These are phyloP conservation scores for Emergomyces orientalis DNA, from an alignment of 2,329 filamentous ascomycete genomes.

Conservation along the genomic window DNA sequence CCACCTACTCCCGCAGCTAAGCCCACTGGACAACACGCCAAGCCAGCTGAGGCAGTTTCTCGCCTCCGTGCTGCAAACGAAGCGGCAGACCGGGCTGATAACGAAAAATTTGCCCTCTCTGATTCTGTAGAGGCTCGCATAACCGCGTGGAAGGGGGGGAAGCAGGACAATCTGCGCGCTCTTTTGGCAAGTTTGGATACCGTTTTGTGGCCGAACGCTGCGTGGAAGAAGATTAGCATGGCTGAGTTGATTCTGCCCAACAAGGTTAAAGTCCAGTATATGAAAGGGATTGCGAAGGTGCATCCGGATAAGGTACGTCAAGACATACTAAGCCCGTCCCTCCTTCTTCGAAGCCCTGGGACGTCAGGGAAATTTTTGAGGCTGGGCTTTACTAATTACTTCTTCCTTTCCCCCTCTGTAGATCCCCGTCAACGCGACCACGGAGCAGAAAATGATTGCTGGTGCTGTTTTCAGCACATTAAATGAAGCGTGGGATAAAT, in stretches of 20 bases:
- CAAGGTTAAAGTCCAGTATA: slow-evolving; percentile 95
- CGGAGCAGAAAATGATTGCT: slow-evolving; percentile 58
- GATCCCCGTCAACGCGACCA: slow-evolving; percentile 56
- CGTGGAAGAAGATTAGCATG: slow-evolving; percentile 95
- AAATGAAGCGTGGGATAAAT: slow-evolving; percentile 62
- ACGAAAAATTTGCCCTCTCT: slow-evolving; percentile 81
- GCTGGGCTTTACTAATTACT: slow-evolving; percentile 10
- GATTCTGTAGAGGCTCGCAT: slow-evolving; percentile 78
- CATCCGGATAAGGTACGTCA: slow-evolving; percentile 90
- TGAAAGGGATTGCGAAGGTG: slow-evolving; percentile 98
- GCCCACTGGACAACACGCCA: slow-evolving; percentile 30
- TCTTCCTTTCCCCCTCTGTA: slow-evolving; percentile 20
- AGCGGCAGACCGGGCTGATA: slow-evolving; percentile 75
- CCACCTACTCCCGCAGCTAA: slow-evolving; percentile 24
- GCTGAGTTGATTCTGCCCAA: slow-evolving; percentile 85
- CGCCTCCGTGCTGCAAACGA: slow-evolving; percentile 74
- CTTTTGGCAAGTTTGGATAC: slow-evolving; percentile 76
- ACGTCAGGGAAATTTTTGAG: neutral
- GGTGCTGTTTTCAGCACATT: slow-evolving; percentile 55
- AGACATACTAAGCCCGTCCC: neutral
- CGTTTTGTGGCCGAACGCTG: slow-evolving; percentile 83
- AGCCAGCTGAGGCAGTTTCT: slow-evolving; percentile 67
- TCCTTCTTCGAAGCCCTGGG: neutral
- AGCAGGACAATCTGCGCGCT: slow-evolving; percentile 84
- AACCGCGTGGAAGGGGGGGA: slow-evolving; percentile 75